Percentiles rank a stretch among this genome's conserved stretches.
phyloP scores from a whole-genome alignment of 805 yeast species.

The Pichia membranifaciens region DNA sequence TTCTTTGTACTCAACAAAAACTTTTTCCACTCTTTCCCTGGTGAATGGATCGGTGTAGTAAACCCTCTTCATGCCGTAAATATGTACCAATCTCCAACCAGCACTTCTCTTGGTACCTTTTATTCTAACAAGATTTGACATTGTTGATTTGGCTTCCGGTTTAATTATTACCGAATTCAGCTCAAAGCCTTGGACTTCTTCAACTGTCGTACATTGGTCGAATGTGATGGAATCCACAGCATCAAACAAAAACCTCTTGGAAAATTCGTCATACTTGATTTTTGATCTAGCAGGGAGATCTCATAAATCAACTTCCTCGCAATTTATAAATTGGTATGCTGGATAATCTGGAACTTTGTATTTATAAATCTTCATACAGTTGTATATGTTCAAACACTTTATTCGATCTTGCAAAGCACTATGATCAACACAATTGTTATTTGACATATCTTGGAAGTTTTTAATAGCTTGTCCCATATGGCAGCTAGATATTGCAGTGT shows the following conservation, averaged over 20 bases:
- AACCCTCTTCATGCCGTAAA: background rate
- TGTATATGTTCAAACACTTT: background rate
- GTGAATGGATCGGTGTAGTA: background rate
- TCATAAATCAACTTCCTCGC: too few relatives aligned
- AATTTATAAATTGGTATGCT: background rate
- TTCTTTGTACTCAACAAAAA: conserved; percentile 10
- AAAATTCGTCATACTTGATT: conserved; percentile 4
- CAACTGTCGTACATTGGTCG: background rate
- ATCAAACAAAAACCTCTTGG: background rate
- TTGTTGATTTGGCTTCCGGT: background rate
- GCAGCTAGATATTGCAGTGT: background rate
- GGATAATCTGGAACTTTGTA: background rate
- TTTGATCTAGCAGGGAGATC: background rate
- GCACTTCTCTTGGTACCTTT: background rate
- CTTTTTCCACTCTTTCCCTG: background rate
- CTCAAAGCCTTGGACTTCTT: background rate
- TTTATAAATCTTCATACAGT: conserved; percentile 7
- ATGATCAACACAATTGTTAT: background rate
- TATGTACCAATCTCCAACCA: conserved; percentile 8
- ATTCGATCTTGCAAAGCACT: background rate
- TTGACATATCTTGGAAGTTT: background rate
- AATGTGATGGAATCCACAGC: background rate
- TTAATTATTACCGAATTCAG: background rate
- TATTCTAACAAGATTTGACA: conserved; percentile 6
- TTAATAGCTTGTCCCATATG: background rate